Base-by-base conservation (phyloP, 176 grass and related monocot species). In the Poa annua region DNA sequence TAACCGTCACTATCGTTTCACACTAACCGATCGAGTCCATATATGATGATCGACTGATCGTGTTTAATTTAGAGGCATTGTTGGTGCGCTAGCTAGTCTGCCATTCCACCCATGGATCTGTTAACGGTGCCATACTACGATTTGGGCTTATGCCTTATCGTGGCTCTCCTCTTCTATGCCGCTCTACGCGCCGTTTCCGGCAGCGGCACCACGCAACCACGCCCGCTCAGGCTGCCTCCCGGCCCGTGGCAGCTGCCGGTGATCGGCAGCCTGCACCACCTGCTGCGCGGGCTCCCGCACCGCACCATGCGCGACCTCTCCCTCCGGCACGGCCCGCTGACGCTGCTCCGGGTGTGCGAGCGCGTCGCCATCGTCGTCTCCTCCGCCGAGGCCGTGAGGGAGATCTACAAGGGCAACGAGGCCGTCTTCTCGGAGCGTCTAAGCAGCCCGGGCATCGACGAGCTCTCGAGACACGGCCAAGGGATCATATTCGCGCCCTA, bases 211-310 rank as follows among this genome's bases (percentile, higher is more conserved):
- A 68, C 22, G 35, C 7, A 78, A 8, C 55, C 36, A 1, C 29
- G 20, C 49, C 24, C 8, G 7, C 29, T 29, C 29, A 77, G 21
- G 47, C 68, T 87, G n/a, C 89, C 89, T 50, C 89, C 77, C 4
- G 85, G 85, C 0, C 85, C 70, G 6, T 76, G 67, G 56, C 69
- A 82, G 33, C 76, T 88, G 29, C 85, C 76, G 19, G 38, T 91
- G 53, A 44, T 88, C 55, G 85, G 89, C 53, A 87, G 78, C 53
- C 64, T 91, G 24, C 81, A 88, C 89, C 85, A 91, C 66, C 76
- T 91, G 10, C 1, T 77, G 14, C 51, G 69, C 5, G 72, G 59
- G 57, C 47, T 80, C 10, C 85, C 85, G 25, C 85, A 90, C 70
- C 79, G 51, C 47, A 50, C 80, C 33, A 76, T 90, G 35, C 55